A percentile compares a stretch with the other conserved stretches of the same genome.
Conservation (phyloP, 1,139 yeast species). For the Debaryomyces robertsiae region DNA sequence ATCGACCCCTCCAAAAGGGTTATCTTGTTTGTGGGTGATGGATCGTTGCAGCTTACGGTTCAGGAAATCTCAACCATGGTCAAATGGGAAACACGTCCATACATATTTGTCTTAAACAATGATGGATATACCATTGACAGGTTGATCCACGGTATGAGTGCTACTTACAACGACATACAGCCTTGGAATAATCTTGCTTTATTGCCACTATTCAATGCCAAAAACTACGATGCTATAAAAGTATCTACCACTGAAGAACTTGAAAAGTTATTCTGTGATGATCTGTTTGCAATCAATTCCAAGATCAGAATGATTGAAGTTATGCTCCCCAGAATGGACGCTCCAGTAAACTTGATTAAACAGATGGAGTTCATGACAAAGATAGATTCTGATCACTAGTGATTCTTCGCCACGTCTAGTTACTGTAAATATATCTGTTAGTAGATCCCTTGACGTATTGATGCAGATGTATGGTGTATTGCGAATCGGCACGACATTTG, state of each 20-base stretch:
- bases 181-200: constrained; percentile 76
- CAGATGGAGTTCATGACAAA: constrained; percentile 14
- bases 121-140: constrained; percentile 89
- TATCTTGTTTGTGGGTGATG: constrained; percentile 84
- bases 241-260: constrained; percentile 69
- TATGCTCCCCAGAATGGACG: constrained; percentile 80
- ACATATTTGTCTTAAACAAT: constrained; percentile 80
- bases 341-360: constrained; percentile 63
- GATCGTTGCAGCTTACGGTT: constrained; percentile 84
- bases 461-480: neutral
- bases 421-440: neutral
- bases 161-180: constrained; percentile 78
- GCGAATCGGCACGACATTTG: constrained; percentile 5
- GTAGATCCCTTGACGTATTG: no score
- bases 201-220: constrained; percentile 72
- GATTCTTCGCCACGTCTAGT: neutral
- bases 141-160: constrained; percentile 79
- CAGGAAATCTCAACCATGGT: constrained; percentile 86
- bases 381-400: constrained; percentile 2
- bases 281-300: constrained; percentile 58
- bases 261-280: constrained; percentile 55
- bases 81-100: constrained; percentile 78
- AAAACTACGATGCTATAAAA: constrained; percentile 54
- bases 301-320: constrained; percentile 79
- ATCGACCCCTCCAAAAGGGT: constrained; percentile 70